A percentile compares a stretch with the other conserved stretches of the same genome.
phyloP scores from a whole-genome alignment of 495 filamentous ascomycete genomes.

The Neurospora cerealis region DNA sequence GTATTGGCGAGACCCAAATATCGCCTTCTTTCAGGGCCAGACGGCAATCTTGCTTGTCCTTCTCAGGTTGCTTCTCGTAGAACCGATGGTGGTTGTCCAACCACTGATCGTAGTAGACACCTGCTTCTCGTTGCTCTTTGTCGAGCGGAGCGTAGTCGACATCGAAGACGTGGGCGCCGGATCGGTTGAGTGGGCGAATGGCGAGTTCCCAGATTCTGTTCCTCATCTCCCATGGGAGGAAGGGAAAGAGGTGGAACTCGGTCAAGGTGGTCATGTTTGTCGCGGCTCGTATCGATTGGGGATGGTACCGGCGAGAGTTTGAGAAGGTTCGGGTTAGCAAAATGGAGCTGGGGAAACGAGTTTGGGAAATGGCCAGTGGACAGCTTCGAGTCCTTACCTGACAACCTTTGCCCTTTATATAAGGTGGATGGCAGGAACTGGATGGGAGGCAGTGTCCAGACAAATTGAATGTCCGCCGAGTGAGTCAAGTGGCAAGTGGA shows the following conservation, averaged over 20 bases:
- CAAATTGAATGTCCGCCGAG: neutral
- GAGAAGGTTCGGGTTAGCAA: neutral
- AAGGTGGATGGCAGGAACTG: neutral
- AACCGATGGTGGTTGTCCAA: neutral
- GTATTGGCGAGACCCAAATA: neutral
- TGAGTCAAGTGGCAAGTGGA: too few species aligned
- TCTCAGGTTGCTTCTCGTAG: neutral
- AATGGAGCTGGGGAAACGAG: neutral
- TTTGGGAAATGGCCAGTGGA: neutral
- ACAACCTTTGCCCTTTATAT: too few species aligned
- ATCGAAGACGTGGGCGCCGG: neutral
- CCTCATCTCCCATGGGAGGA: neutral
- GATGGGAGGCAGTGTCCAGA: neutral
- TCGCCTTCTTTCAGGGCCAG: neutral
- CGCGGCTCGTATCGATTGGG: neutral
- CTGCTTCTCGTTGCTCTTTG: neutral
- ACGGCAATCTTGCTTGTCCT: neutral
- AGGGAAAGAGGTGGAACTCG: neutral
- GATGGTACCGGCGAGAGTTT: too few species aligned
- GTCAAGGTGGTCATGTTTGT: neutral
- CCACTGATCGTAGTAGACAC: neutral
- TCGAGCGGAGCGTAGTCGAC: neutral
- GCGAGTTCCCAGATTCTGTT: neutral
- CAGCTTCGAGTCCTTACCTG: neutral
- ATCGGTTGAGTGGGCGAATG: neutral